These are phyloP conservation scores for Malassezia arunalokei DNA, from an alignment of 1,284 basidiomycete genomes.

Conservation along the genomic window DNA sequence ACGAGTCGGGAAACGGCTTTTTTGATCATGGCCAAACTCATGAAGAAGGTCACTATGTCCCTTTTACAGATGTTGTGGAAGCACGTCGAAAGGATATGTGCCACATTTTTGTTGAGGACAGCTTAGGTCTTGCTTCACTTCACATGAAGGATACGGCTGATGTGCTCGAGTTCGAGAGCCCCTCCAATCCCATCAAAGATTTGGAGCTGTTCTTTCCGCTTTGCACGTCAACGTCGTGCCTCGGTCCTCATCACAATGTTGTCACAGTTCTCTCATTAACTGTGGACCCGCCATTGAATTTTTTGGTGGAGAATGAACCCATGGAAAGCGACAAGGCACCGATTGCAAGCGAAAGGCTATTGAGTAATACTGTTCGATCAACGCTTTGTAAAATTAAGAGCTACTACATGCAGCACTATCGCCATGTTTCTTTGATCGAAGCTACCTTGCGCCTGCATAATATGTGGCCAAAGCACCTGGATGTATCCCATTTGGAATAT, in stretches of 20 bases:
- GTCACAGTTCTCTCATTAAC: not conserved
- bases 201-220: not conserved
- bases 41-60: not conserved
- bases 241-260: not conserved
- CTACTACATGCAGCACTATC: not conserved
- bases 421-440: not conserved
- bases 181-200: not conserved
- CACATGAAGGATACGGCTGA: not conserved
- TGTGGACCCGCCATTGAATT: not conserved
- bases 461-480: not conserved
- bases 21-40: not conserved
- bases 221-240: not conserved
- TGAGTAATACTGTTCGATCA: not conserved
- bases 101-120: not conserved
- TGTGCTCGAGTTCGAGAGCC: too few relatives aligned
- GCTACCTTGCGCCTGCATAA: not conserved
- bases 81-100: not conserved
- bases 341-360: too few relatives aligned
- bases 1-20: not conserved
- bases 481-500: not conserved
- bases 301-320: too few relatives aligned
- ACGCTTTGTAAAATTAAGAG: not conserved
- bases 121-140: not conserved
- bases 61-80: too few relatives aligned
- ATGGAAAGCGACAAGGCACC: too few relatives aligned